phyloP scores from a whole-genome alignment of 192 early-diverging fungal genomes.

The Dimargaris cristalligena region DNA sequence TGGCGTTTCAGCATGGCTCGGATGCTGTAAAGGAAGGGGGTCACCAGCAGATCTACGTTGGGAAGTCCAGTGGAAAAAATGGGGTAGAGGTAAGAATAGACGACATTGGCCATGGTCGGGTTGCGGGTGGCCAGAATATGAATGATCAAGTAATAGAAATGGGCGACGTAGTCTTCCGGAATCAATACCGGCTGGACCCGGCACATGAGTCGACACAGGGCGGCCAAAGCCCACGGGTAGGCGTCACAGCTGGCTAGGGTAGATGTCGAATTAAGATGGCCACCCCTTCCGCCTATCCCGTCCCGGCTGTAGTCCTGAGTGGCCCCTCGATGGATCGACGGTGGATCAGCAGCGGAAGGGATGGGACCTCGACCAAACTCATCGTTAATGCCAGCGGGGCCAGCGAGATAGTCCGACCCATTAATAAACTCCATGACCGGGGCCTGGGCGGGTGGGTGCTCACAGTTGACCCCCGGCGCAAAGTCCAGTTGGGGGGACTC shows the following conservation, averaged over 20 bases:
- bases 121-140: not conserved
- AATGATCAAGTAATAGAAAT: not conserved
- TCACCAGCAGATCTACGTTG: not conserved
- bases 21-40: not conserved
- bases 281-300: no score
- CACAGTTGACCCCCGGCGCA: no score
- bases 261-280: no score
- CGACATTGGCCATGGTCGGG: not conserved
- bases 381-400: not conserved
- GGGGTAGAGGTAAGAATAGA: not conserved
- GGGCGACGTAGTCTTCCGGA: not conserved
- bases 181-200: not conserved
- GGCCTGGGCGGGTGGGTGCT: not conserved
- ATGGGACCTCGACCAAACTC: not conserved
- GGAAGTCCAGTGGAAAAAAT: not conserved
- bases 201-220: constrained; percentile 3
- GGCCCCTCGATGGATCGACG: no score
- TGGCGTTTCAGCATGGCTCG: not conserved
- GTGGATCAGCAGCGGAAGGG: not conserved
- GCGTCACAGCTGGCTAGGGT: not conserved
- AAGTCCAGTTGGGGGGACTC: no score
- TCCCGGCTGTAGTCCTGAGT: no score
- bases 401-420: not conserved
- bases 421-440: not conserved
- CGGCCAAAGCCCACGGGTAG: not conserved